Conservation (phyloP, 192 early-diverging fungal species). For the Coemansia reversa region DNA sequence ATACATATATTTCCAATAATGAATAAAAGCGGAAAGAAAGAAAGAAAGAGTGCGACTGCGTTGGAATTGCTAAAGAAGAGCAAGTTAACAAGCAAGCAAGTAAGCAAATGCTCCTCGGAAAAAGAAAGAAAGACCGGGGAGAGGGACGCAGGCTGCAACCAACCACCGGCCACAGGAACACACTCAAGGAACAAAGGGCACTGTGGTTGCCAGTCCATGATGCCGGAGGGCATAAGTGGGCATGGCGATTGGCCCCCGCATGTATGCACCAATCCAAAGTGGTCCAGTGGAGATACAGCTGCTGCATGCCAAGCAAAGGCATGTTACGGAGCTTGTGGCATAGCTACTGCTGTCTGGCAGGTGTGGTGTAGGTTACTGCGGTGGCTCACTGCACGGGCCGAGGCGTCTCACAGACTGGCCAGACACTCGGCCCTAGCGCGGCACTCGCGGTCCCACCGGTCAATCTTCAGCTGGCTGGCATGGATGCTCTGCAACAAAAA, state of each 20-base stretch:
- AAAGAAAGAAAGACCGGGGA: not conserved
- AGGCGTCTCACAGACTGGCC: conserved; percentile 10
- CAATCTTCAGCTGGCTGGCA: conserved; percentile 58
- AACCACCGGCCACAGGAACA: not conserved
- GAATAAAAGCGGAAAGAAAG: not conserved
- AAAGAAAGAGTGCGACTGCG: not conserved
- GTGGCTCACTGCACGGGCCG: not conserved
- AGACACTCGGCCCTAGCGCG: conserved; percentile 15
- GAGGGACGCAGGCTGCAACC: not conserved
- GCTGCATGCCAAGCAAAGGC: not conserved
- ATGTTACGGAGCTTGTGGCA: not conserved
- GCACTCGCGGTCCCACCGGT: conserved; percentile 53
- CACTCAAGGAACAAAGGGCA: not conserved
- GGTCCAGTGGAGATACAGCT: not conserved
- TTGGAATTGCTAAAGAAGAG: not conserved
- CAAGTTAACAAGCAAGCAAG: not conserved
- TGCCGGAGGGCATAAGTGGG: not conserved
- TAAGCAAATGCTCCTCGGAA: not conserved
- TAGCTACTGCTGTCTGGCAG: not conserved
- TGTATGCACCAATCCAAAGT: not conserved
- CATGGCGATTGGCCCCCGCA: not conserved
- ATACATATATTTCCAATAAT: not conserved
- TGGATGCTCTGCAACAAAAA: conserved; percentile 61
- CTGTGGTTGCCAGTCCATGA: not conserved
- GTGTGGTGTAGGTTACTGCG: not conserved